Conservation (phyloP, 129 eudicot species). For the Silybum marianum region DNA sequence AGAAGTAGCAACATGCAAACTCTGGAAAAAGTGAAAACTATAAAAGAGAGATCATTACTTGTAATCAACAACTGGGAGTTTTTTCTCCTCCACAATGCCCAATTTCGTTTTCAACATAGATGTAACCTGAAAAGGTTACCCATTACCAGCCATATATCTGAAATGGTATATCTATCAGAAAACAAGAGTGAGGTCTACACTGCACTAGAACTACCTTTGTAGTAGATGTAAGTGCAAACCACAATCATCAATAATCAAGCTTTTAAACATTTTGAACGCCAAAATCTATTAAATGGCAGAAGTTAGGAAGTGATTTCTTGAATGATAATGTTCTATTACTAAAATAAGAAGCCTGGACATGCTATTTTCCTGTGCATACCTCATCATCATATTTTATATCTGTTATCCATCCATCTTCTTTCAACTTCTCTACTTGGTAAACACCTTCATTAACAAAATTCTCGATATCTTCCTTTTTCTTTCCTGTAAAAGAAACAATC, state of each 20-base stretch:
- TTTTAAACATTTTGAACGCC: slow-evolving; percentile 33
- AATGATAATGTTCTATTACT: background rate
- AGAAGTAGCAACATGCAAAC: background rate
- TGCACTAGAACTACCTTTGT: slow-evolving; percentile 31
- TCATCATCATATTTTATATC: slow-evolving; percentile 95
- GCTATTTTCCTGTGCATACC: slow-evolving; percentile 40
- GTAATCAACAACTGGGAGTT: slow-evolving; percentile 71
- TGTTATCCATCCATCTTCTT: slow-evolving; percentile 92
- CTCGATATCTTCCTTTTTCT: slow-evolving; percentile 73
- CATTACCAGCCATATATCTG: slow-evolving; percentile 34
- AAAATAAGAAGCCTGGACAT: background rate
- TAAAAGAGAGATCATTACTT: slow-evolving; percentile 40
- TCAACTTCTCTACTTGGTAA: slow-evolving; percentile 67
- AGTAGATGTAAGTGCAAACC: slow-evolving; percentile 32
- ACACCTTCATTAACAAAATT: slow-evolving; percentile 87
- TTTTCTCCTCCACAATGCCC: slow-evolving; percentile 53
- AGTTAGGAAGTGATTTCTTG: slow-evolving; percentile 2
- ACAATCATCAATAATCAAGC: slow-evolving; percentile 35
- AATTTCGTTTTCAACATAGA: slow-evolving; percentile 74
- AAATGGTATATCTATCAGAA: slow-evolving; percentile 19
- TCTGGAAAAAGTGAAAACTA: background rate
- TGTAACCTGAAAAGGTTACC: slow-evolving; percentile 60
- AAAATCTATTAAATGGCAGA: slow-evolving; percentile 27
- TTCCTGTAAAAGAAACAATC: slow-evolving; percentile 51
- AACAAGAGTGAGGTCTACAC: slow-evolving; percentile 13